These are phyloP conservation scores for Didymella pomorum DNA, from an alignment of 2,329 filamentous ascomycete species.

Conservation along the genomic window DNA sequence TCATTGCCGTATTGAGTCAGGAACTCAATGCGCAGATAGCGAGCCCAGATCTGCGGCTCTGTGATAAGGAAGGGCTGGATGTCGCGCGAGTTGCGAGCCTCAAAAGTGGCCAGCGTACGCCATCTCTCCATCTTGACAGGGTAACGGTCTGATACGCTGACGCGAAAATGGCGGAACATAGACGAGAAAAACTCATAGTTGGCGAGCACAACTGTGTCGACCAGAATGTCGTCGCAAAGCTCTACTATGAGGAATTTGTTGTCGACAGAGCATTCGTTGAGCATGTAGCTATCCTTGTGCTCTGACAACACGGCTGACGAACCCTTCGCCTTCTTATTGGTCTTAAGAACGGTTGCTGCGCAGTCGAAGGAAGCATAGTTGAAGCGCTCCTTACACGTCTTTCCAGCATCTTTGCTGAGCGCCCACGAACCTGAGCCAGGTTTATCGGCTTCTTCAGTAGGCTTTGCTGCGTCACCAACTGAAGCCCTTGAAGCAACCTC, in stretches of 20 bases:
- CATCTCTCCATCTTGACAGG: slow-evolving; percentile 92
- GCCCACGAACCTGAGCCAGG: slow-evolving; percentile 44
- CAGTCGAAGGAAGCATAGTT: slow-evolving; percentile 98
- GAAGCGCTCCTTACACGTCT: slow-evolving; percentile 96
- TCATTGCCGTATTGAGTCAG: slow-evolving; percentile 94
- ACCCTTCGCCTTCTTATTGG: slow-evolving; percentile 85
- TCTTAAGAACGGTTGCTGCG: slow-evolving; percentile 91
- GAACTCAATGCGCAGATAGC: slow-evolving; percentile 91
- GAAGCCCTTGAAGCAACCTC: slow-evolving; percentile 29
- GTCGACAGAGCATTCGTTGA: slow-evolving; percentile 83
- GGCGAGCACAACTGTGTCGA: slow-evolving; percentile 95
- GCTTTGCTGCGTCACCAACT: slow-evolving; percentile 25
- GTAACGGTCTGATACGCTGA: slow-evolving; percentile 94
- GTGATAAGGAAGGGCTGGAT: slow-evolving; percentile 95
- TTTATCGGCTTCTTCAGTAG: slow-evolving; percentile 37
- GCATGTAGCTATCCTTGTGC: slow-evolving; percentile 98
- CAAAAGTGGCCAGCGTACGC: slow-evolving; percentile 86
- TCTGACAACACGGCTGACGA: slow-evolving; percentile 88
- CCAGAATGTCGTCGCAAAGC: slow-evolving; percentile 83
- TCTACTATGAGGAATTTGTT: slow-evolving; percentile 97
- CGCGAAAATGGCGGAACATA: slow-evolving; percentile 88
- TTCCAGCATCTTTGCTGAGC: slow-evolving; percentile 90
- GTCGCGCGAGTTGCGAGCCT: slow-evolving; percentile 90
- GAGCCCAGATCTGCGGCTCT: slow-evolving; percentile 93
- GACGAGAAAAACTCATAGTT: slow-evolving; percentile 99